phyloP scores from a whole-genome alignment of 2,329 filamentous ascomycete genomes.

The Pseudocercospora vitis region DNA sequence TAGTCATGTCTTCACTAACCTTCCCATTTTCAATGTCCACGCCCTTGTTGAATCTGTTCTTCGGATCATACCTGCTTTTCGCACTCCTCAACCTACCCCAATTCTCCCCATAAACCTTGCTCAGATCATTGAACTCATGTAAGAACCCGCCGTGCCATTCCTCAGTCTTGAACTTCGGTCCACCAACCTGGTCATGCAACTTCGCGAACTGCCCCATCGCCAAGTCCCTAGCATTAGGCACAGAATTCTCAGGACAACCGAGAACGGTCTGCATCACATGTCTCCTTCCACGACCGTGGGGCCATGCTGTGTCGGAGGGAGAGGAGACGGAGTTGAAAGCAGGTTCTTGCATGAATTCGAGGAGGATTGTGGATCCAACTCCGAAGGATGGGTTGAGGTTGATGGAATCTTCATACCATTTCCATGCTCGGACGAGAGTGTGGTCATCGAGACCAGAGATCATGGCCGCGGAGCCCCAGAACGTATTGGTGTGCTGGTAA shows the following conservation, averaged over 20 bases:
- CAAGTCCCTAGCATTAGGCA: slow-evolving; percentile 24
- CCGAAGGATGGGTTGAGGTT: slow-evolving; percentile 24
- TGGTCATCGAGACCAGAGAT: slow-evolving; percentile 30
- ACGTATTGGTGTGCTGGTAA: slow-evolving; percentile 29
- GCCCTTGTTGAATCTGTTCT: slow-evolving; percentile 28
- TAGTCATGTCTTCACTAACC: slow-evolving; percentile 13
- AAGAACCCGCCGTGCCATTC: slow-evolving; percentile 33
- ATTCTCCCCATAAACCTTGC: slow-evolving; percentile 30
- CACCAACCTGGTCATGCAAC: slow-evolving; percentile 22
- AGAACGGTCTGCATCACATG: slow-evolving; percentile 33
- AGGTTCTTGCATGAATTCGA: slow-evolving; percentile 35
- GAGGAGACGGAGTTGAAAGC: slow-evolving; percentile 26
- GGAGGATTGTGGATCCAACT: slow-evolving; percentile 28
- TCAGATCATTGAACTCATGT: slow-evolving; percentile 28
- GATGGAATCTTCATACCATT: slow-evolving; percentile 33
- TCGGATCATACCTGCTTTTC: slow-evolving; percentile 27
- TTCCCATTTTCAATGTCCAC: slow-evolving; percentile 20
- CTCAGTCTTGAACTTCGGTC: slow-evolving; percentile 21
- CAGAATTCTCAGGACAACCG: slow-evolving; percentile 23
- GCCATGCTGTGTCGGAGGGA: slow-evolving; percentile 30
- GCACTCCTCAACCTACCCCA: slow-evolving; percentile 24
- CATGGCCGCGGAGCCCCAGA: slow-evolving; percentile 32
- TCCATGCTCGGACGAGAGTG: slow-evolving; percentile 30
- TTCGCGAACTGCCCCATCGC: slow-evolving; percentile 23
- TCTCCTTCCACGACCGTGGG: slow-evolving; percentile 24